Percentiles rank a stretch among this genome's conserved stretches.
phyloP scores from a whole-genome alignment of 352 stramenopile species.

The Phytophthora ramorum region DNA sequence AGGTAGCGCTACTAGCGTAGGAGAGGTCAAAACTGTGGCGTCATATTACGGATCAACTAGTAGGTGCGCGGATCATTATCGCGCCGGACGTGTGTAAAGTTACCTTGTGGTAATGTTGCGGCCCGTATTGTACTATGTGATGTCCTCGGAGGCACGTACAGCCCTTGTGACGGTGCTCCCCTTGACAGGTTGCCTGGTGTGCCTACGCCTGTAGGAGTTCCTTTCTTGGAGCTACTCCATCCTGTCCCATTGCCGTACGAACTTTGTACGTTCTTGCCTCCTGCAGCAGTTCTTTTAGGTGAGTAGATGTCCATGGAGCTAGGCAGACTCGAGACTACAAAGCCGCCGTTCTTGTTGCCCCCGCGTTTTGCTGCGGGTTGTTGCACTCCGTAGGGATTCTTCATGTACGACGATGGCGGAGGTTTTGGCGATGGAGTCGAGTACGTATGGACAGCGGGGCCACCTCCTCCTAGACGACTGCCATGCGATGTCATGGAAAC shows the following conservation, averaged over 20 bases:
- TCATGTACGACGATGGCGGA: slow-evolving; percentile 60
- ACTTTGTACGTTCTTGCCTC: slow-evolving; percentile 20
- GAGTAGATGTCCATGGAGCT: slow-evolving; percentile 64
- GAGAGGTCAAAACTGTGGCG: slow-evolving; percentile 33
- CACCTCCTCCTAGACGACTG: slow-evolving; percentile 22
- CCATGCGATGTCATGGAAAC: slow-evolving; percentile 71
- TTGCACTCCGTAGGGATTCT: slow-evolving; percentile 45
- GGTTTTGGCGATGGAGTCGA: slow-evolving; percentile 50
- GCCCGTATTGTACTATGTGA: slow-evolving; percentile 50
- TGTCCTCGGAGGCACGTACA: slow-evolving; percentile 50
- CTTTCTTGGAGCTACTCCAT: slow-evolving; percentile 34
- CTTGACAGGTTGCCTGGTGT: slow-evolving; percentile 23
- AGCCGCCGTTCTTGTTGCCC: slow-evolving; percentile 20
- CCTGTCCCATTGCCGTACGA: slow-evolving; percentile 20
- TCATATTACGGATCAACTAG: slow-evolving; percentile 28
- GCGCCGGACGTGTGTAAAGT: slow-evolving; percentile 28
- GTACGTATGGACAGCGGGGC: slow-evolving; percentile 40
- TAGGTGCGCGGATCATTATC: slow-evolving; percentile 34
- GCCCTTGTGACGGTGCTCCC: slow-evolving; percentile 26
- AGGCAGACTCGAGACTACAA: slow-evolving; percentile 31
- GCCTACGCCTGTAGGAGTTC: slow-evolving; percentile 1
- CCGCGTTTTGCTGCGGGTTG: slow-evolving; percentile 37
- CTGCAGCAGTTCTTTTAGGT: slow-evolving; percentile 44
- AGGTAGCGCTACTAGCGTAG: background rate
- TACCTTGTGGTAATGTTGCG: slow-evolving; percentile 24